Evolutionary conservation across 2,329 filamentous ascomycete genomes (phyloP).

Genomic region (Teratosphaeria zuluensis): DNA sequence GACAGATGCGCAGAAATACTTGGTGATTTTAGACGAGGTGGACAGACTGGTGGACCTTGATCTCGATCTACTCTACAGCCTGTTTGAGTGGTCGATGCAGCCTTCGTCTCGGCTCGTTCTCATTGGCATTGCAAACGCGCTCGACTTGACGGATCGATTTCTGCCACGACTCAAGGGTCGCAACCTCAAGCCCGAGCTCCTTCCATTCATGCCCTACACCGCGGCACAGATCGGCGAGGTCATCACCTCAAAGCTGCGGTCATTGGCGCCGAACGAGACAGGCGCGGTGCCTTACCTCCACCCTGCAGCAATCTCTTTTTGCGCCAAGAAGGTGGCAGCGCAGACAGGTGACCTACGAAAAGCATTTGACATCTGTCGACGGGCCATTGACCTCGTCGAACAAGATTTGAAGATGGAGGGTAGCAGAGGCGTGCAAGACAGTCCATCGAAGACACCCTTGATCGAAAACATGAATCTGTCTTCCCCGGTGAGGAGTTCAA

Average conservation of each 20-base stretch:
- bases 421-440: slow-evolving; percentile 43
- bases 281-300: slow-evolving; percentile 73
- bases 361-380: slow-evolving; percentile 86
- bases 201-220: slow-evolving; percentile 89
- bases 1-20: slow-evolving; percentile 48
- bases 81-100: slow-evolving; percentile 95
- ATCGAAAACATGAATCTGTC: slow-evolving; percentile 73
- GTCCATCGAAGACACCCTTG: slow-evolving; percentile 64
- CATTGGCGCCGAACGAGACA: slow-evolving; percentile 38
- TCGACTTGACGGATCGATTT: slow-evolving; percentile 92
- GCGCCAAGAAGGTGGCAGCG: slow-evolving; percentile 85
- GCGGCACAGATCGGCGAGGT: slow-evolving; percentile 79
- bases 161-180: slow-evolving; percentile 86
- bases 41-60: slow-evolving; percentile 87
- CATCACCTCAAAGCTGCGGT: slow-evolving; percentile 72
- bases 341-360: slow-evolving; percentile 92
- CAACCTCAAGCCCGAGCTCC: slow-evolving; percentile 77
- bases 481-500: slow-evolving; percentile 33
- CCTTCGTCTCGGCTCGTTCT: slow-evolving; percentile 70
- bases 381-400: slow-evolving; percentile 82
- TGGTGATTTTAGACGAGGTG: slow-evolving; percentile 91
- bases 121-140: slow-evolving; percentile 88
- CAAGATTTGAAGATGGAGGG: slow-evolving; percentile 69
- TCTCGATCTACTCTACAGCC: slow-evolving; percentile 74
- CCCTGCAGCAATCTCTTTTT: slow-evolving; percentile 85